phyloP scores from a whole-genome alignment of 202 grass and related monocot species.

The Alloteropsis angusta region DNA sequence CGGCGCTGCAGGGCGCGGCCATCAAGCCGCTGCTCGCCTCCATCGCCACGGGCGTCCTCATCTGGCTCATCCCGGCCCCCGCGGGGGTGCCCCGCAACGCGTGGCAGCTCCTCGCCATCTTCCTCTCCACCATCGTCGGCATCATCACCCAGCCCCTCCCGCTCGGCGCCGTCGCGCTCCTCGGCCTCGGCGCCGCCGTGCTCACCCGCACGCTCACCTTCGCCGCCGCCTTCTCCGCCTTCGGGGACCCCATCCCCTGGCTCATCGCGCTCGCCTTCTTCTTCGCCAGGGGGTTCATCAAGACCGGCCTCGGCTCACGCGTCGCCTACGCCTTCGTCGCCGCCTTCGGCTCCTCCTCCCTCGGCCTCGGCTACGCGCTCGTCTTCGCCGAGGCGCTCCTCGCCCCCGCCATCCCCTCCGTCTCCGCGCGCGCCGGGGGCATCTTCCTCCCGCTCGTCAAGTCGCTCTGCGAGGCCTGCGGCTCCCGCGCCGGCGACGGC shows the following conservation, averaged over 20 bases:
- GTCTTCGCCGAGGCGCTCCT: slow-evolving; percentile 93
- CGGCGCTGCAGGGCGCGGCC: slow-evolving; percentile 50
- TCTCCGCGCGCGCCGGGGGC: slow-evolving; percentile 68
- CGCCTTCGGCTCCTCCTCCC: slow-evolving; percentile 75
- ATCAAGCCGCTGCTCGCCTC: slow-evolving; percentile 57
- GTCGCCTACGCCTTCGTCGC: slow-evolving; percentile 87
- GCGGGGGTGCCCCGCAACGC: slow-evolving; percentile 69
- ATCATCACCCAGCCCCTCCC: slow-evolving; percentile 95
- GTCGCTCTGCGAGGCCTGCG: slow-evolving; percentile 73
- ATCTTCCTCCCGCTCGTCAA: slow-evolving; percentile 95
- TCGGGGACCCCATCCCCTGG: slow-evolving; percentile 96
- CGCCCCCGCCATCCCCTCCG: slow-evolving; percentile 82
- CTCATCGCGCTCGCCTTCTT: slow-evolving; percentile 99
- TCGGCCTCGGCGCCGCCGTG: slow-evolving; percentile 81
- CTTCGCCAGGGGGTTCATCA: slow-evolving; percentile 92
- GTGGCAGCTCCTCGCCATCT: slow-evolving; percentile 88
- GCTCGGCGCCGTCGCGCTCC: slow-evolving; percentile 76
- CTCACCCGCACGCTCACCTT: slow-evolving; percentile 83
- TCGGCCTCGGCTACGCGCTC: slow-evolving; percentile 83
- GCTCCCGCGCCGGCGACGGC: slow-evolving; percentile 61
- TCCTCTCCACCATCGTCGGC: slow-evolving; percentile 90
- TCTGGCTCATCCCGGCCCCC: slow-evolving; percentile 70
- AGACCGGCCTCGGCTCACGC: slow-evolving; percentile 78
- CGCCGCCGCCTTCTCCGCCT: slow-evolving; percentile 84
- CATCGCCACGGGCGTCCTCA: slow-evolving; percentile 46